Evolutionary conservation across 2,329 filamentous ascomycete species (phyloP).

Genomic region (Lasiodiplodia gonubiensis): DNA sequence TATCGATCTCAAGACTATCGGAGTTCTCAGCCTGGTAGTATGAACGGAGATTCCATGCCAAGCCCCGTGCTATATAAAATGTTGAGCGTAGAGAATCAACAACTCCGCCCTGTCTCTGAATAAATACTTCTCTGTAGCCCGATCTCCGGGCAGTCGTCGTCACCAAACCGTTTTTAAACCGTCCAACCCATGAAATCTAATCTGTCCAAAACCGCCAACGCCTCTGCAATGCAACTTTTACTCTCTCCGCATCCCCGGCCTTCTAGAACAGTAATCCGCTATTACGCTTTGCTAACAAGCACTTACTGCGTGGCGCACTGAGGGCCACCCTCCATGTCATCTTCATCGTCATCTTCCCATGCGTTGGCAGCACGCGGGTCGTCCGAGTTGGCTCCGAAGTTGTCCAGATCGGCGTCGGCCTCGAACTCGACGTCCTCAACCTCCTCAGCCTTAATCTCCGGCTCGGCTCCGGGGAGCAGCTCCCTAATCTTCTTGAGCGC

Average conservation of each 20-base stretch:
- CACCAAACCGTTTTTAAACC: not conserved
- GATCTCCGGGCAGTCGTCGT: not conserved
- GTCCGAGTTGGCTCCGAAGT: conserved; percentile 76
- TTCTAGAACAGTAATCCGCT: not conserved
- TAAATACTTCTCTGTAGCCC: not conserved
- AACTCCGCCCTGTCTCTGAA: not conserved
- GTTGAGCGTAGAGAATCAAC: conserved; percentile 5
- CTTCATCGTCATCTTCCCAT: conserved; percentile 76
- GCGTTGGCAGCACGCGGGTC: conserved; percentile 69
- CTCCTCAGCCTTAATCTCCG: conserved; percentile 69
- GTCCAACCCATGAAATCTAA: conserved; percentile 5
- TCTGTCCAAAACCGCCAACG: conserved; percentile 24
- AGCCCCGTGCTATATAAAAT: not conserved
- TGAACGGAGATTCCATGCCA: not conserved
- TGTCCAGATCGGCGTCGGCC: conserved; percentile 79
- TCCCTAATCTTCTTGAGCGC: conserved; percentile 73
- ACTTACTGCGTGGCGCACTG: conserved; percentile 76
- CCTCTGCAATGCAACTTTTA: conserved; percentile 19
- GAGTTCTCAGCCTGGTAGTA: not conserved
- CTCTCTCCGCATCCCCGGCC: not conserved
- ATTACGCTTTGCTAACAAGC: not conserved
- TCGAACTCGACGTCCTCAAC: conserved; percentile 86
- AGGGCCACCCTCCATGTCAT: conserved; percentile 64
- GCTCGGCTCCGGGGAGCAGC: conserved; percentile 67
- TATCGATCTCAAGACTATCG: not conserved